Evolutionary conservation across 768 basidiomycete genomes (phyloP).

Genomic region (Suillus alpinus): DNA sequence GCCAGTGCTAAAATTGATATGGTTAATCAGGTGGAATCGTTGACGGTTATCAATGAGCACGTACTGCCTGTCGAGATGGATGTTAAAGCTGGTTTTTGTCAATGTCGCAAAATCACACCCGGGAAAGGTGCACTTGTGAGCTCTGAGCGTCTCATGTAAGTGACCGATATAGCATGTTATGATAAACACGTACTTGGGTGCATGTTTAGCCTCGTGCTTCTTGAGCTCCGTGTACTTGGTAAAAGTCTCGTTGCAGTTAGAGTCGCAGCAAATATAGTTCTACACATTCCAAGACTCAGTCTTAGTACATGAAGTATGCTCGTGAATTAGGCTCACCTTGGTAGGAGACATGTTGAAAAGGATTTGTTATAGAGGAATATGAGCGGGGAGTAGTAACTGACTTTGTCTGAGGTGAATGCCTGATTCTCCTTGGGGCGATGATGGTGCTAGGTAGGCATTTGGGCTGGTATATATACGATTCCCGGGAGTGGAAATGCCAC

Average conservation of each 20-base stretch:
- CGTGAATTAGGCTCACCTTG: not conserved
- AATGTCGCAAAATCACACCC: conserved; percentile 14
- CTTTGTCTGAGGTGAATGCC: not conserved
- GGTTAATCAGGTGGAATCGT: not conserved
- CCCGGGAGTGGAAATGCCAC: not conserved
- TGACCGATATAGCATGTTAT: not conserved
- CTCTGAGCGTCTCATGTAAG: conserved; percentile 12
- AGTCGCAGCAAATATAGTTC: conserved; percentile 11
- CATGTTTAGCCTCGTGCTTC: conserved; percentile 20
- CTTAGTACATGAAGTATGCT: not conserved
- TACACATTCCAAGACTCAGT: not conserved
- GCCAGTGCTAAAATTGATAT: conserved; percentile 18
- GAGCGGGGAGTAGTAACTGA: not conserved
- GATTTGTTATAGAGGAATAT: not conserved
- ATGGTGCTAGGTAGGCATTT: too few species aligned
- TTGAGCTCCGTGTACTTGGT: conserved; percentile 16
- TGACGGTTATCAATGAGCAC: not conserved
- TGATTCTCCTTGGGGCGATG: not conserved
- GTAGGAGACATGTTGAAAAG: not conserved
- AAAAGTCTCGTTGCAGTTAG: conserved; percentile 14
- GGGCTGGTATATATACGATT: not conserved
- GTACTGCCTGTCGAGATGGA: conserved; percentile 22
- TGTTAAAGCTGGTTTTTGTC: conserved; percentile 15
- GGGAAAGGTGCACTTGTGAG: conserved; percentile 13
- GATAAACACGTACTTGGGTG: conserved; percentile 4